Base-by-base conservation (phyloP, 2,329 filamentous ascomycete genomes). In the Sarocladiaceae sp. region DNA sequence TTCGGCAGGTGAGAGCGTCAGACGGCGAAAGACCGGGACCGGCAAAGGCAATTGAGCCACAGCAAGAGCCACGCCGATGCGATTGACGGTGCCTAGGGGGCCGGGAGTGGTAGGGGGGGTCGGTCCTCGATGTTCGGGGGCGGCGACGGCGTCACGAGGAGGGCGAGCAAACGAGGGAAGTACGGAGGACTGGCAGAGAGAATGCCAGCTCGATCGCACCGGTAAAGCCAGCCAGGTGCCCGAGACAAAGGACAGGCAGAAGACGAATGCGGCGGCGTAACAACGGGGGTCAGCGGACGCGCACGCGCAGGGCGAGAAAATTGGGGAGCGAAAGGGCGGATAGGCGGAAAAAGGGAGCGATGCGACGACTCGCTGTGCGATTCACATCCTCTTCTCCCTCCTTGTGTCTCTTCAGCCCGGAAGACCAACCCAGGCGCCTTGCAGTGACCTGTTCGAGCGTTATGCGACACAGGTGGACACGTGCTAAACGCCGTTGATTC, bases 261-360 rank as follows among this genome's bases (percentile, higher is more conserved):
- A 41, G 23, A 41, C 37, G 23, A 41, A 41, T 41, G 37, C 37
- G 37, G 37, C 37, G 37, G 21, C 37, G 37, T 41, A 41, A 41
- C 37, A 29, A 29, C 23, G 37, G 37, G 37, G 23, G n/a, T n/a
- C 26, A 15, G 34, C n/a, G 37, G 37, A 39, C 34, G 21, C 34
- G 20, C 20, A 41, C 24, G 37, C 37, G 37, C 37, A 41, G 37
- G 37, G 37, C 37, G 23, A 41, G 37, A 41, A 41, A 41, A 41
- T 29, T 18, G 37, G 37, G 37, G 37, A 41, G 37, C 37, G 37
- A 41, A 29, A 29, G 37, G 37, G 23, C 23, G 23, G 23, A 9
- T 15, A 18, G n/a, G 37, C 23, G 23, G 23, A 16, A 41, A 29
- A 41, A 41, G 37, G 23, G 37, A 41, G 37, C 6, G 33, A 15